Conservation (phyloP, 208 protist genomes). For the Acanthamoeba sp. region DNA sequence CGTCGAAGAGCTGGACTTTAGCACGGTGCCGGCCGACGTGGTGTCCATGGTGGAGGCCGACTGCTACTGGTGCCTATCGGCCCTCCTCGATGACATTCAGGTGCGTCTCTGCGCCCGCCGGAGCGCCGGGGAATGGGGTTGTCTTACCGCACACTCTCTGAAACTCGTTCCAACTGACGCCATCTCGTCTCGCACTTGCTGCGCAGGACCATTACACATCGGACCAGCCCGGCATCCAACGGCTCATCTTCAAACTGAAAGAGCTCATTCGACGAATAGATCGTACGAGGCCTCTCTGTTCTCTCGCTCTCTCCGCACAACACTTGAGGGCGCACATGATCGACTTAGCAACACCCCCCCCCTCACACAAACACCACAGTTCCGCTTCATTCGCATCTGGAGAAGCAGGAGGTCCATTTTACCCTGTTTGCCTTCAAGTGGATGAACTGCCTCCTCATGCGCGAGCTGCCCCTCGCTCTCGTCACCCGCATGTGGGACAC, state of each 20-base stretch:
- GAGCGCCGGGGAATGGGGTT: not conserved
- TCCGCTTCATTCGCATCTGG: slow-evolving; percentile 83
- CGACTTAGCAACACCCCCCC: not conserved
- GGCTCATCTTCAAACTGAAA: slow-evolving; percentile 86
- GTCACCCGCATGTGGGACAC: slow-evolving; percentile 90
- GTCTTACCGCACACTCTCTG: too few species aligned
- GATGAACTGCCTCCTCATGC: slow-evolving; percentile 92
- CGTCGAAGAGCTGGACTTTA: slow-evolving; percentile 18
- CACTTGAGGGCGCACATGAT: not conserved
- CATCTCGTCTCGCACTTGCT: not conserved
- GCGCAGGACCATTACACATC: slow-evolving; percentile 91
- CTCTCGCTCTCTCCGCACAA: not conserved
- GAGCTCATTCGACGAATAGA: slow-evolving; percentile 85
- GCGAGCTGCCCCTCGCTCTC: slow-evolving; percentile 88
- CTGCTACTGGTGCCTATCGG: slow-evolving; percentile 91
- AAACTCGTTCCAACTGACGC: too few species aligned
- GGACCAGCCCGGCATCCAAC: slow-evolving; percentile 91
- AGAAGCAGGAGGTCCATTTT: slow-evolving; percentile 84
- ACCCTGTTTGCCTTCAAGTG: slow-evolving; percentile 90
- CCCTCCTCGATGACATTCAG: slow-evolving; percentile 90
- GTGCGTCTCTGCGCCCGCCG: not conserved
- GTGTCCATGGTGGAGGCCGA: slow-evolving; percentile 91
- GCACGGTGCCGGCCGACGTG: slow-evolving; percentile 44
- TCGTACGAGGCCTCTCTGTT: slow-evolving; percentile 4
- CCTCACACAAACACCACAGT: not conserved